A percentile compares a stretch with the other conserved stretches of the same genome.
These are phyloP conservation scores for Solanum hybrid DNA, from an alignment of 305 asterid genomes.

Conservation along the genomic window DNA sequence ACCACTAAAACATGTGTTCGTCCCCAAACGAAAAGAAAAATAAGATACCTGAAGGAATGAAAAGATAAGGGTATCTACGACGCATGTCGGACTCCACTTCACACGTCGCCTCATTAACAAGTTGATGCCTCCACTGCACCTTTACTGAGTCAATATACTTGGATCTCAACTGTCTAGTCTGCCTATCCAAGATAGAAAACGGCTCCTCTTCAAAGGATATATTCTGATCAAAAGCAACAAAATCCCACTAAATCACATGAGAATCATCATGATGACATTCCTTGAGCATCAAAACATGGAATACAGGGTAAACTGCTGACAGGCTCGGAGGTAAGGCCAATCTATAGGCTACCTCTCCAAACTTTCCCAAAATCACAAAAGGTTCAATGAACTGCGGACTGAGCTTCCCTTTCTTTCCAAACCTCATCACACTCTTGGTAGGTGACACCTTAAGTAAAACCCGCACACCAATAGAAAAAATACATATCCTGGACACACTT, in stretches of 20 bases:
- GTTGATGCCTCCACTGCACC: neutral
- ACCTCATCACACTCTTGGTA: neutral
- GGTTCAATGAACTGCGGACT: too few relatives aligned
- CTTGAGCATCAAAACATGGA: neutral
- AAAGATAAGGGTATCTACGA: neutral
- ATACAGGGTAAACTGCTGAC: too few relatives aligned
- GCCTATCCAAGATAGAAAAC: neutral
- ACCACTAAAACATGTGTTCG: neutral
- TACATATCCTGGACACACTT: neutral
- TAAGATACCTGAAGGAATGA: neutral
- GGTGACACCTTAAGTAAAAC: neutral
- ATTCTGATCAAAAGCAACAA: neutral
- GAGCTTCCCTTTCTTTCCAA: neutral
- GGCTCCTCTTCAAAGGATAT: neutral
- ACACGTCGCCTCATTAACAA: neutral
- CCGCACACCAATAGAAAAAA: too few relatives aligned
- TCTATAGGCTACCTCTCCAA: neutral
- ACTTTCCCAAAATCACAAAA: neutral
- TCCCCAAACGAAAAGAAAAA: neutral
- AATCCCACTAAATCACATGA: neutral
- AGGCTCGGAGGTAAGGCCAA: neutral
- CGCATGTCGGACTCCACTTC: neutral
- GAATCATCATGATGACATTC: neutral
- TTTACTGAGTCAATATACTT: too few relatives aligned
- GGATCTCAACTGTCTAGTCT: neutral